These are phyloP conservation scores for Pulicaria dysenterica DNA, from an alignment of 129 eudicot species.

Conservation along the genomic window DNA sequence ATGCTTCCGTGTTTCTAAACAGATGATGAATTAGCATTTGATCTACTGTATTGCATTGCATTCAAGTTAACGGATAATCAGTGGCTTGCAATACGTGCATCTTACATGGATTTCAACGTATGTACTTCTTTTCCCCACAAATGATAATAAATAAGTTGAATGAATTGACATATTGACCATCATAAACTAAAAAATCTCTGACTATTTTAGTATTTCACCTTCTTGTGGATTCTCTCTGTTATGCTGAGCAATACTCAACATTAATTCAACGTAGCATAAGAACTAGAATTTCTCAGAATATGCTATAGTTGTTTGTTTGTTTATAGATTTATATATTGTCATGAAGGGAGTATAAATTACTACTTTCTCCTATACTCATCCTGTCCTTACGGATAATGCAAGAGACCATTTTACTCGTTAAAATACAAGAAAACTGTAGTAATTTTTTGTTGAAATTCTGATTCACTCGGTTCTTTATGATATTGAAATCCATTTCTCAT, in stretches of 20 bases:
- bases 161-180: not conserved
- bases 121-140: conserved; percentile 32
- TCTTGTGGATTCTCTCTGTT: no score
- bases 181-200: not conserved
- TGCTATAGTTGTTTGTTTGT: no score
- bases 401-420: no score
- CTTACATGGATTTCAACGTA: conserved; percentile 99
- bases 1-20: conserved; percentile 24
- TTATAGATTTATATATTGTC: no score
- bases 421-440: no score
- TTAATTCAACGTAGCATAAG: no score
- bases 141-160: not conserved
- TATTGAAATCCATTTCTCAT: not conserved
- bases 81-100: conserved; percentile 98
- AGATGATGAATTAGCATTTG: conserved; percentile 90
- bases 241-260: no score
- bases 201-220: no score
- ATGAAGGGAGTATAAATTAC: no score
- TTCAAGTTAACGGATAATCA: conserved; percentile 90
- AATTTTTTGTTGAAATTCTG: not conserved
- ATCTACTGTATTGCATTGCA: conserved; percentile 83
- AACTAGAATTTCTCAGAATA: no score
- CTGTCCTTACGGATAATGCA: no score
- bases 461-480: not conserved
- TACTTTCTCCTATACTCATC: no score